These are phyloP conservation scores for Candida odintsovae DNA, from an alignment of 805 yeast genomes.

Conservation along the genomic window DNA sequence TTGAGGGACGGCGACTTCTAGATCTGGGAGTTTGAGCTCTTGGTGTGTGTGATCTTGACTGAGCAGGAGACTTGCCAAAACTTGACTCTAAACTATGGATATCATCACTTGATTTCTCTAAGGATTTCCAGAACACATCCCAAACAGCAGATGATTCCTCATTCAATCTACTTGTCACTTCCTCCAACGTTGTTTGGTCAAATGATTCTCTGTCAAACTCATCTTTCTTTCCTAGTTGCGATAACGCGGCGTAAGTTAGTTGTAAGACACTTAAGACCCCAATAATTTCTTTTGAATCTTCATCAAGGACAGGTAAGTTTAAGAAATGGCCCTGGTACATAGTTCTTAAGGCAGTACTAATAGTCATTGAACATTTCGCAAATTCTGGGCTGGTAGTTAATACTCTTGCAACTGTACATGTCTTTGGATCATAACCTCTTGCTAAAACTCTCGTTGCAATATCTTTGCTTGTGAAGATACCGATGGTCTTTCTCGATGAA, in stretches of 20 bases:
- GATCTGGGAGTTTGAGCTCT: conserved; percentile 16
- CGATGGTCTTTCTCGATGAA: conserved; percentile 31
- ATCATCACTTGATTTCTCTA: conserved; percentile 26
- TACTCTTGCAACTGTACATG: conserved; percentile 35
- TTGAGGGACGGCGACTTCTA: conserved; percentile 16
- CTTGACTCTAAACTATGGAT: conserved; percentile 21
- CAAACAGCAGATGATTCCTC: conserved; percentile 22
- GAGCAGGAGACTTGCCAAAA: conserved; percentile 17
- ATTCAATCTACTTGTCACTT: conserved; percentile 16
- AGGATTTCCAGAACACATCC: conserved; percentile 28
- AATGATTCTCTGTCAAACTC: conserved; percentile 18
- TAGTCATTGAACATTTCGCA: conserved; percentile 33
- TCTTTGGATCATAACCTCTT: conserved; percentile 28
- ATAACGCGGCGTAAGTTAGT: conserved; percentile 35
- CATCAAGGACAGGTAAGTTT: conserved; percentile 36
- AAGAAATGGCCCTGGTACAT: conserved; percentile 43
- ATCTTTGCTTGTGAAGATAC: conserved; percentile 42
- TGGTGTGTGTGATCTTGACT: conserved; percentile 13
- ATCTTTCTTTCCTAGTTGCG: conserved; percentile 26
- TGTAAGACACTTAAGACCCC: conserved; percentile 41
- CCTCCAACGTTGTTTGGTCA: conserved; percentile 15
- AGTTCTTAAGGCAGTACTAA: conserved; percentile 38
- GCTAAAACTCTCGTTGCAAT: conserved; percentile 37
- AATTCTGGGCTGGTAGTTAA: conserved; percentile 42
- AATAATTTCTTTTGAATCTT: conserved; percentile 21